These are phyloP conservation scores for Pistacia atlantica DNA, from an alignment of 345 rosid species.

Conservation along the genomic window DNA sequence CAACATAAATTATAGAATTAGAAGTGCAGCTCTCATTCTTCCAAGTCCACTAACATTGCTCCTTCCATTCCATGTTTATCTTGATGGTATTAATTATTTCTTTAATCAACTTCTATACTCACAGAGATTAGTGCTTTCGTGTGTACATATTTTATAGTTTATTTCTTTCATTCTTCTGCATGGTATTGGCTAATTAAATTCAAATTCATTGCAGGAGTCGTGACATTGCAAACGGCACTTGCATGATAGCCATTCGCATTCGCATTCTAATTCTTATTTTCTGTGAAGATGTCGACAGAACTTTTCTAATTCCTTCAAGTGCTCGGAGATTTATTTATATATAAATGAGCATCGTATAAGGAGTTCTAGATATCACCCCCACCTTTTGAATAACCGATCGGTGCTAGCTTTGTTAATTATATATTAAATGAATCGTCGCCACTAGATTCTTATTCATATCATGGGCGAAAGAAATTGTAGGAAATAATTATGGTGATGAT, in stretches of 20 bases:
- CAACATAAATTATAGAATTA: not conserved
- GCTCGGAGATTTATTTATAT: too few species aligned
- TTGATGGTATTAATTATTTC: not conserved
- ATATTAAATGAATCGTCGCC: not conserved
- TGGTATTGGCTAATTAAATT: too few species aligned
- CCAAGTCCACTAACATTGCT: constrained; percentile 22
- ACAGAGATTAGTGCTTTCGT: not conserved
- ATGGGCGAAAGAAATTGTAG: not conserved
- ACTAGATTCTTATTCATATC: not conserved
- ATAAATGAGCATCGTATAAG: constrained; percentile 16
- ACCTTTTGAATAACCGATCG: not conserved
- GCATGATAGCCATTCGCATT: not conserved
- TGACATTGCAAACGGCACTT: too few species aligned
- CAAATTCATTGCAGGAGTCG: too few species aligned
- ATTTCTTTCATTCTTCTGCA: too few species aligned
- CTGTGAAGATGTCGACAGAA: not conserved
- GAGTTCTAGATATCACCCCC: not conserved
- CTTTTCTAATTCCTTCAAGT: not conserved
- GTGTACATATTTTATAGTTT: too few species aligned
- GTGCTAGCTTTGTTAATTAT: not conserved
- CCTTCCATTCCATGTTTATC: not conserved
- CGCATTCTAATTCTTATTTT: not conserved
- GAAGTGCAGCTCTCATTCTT: too few species aligned
- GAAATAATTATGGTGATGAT: not conserved
- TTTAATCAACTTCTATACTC: not conserved